Evolutionary conservation across 805 yeast genomes (phyloP), one percentile per base, ranked within the genome.

Genomic region (Yamadazyma endophytica): DNA sequence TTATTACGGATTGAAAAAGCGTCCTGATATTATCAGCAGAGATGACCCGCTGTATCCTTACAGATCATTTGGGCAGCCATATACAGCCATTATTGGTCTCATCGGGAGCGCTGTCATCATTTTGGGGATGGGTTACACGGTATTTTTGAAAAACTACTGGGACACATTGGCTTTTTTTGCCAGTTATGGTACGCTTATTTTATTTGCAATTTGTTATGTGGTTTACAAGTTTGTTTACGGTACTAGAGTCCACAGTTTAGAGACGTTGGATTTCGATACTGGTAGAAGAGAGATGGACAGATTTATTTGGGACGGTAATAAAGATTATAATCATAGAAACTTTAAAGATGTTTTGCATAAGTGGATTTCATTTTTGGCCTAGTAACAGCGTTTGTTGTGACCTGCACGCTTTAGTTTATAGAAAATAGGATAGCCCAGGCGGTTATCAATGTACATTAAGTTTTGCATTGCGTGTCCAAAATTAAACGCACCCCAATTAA

Each of bases 271-370:
- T 53, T 70, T 82, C 50, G 95, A 87, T 53, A 73, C 86, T 0
- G 95, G 95, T 2, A 64, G 95, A 46, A 68, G 92, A 30, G 95
- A 86, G 51, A 76, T 80, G 58, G 96, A 87, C 55, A 64, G 87
- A 29, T 74, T 74, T 40, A 75, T 79, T 14, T 85, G 95, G 94
- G 86, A 80, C 43, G 92, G 85, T 36, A 85, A 83, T 16, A 50
- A 56, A 29, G 70, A 64, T 31, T 64, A 60, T 39, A 61, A 62
- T 38, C 43, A 46, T 16, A 47, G 53, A 21, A 60, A 49, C 27
- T 17, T 56, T 21, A 59, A 58, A 31, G 68, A 61, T 13, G 48
- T 59, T 5, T 31, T 52, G n/a, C 47, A 47, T 26, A 64, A 60
- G 40, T 42, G 53, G 35, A 33, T 52, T 1, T 56, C 65, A 5